Conservation (phyloP, 2,329 filamentous ascomycete genomes). For the Fusarium coicis region DNA sequence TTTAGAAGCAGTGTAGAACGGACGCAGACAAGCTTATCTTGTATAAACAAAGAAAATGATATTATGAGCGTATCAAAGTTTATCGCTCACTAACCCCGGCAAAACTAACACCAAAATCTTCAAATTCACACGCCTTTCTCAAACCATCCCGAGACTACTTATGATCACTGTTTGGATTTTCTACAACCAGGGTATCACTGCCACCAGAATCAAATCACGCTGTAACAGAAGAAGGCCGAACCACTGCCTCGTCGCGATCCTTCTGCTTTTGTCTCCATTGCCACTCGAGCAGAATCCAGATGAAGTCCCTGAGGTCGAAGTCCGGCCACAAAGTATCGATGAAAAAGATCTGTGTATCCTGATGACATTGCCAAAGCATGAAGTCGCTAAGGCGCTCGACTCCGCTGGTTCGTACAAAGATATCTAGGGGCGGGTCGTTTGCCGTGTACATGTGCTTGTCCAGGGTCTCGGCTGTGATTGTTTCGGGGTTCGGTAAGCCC, state of each 20-base stretch:
- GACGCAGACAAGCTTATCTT: background rate
- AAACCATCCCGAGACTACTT: constrained; percentile 14
- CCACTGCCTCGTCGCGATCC: constrained; percentile 61
- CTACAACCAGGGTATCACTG: constrained; percentile 38
- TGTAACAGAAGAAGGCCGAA: constrained; percentile 45
- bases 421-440: constrained; percentile 85
- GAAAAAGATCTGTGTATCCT: constrained; percentile 92
- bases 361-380: constrained; percentile 98
- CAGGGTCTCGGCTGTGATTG: constrained; percentile 84
- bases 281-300: constrained; percentile 95
- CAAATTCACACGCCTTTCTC: constrained; percentile 2
- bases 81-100: background rate
- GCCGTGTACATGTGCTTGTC: constrained; percentile 89
- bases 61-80: constrained; percentile 2
- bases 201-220: constrained; percentile 34
- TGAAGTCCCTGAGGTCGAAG: constrained; percentile 91
- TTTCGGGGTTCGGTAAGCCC: constrained; percentile 78
- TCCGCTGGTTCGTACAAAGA: constrained; percentile 91
- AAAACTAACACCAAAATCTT: constrained; percentile 3
- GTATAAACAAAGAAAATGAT: background rate
- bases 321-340: constrained; percentile 94
- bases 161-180: constrained; percentile 18
- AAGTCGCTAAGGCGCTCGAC: constrained; percentile 95
- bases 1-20: background rate
- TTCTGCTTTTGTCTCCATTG: constrained; percentile 72